phyloP scores from a whole-genome alignment of 2,329 filamentous ascomycete genomes.

The Aspergillus fructus region DNA sequence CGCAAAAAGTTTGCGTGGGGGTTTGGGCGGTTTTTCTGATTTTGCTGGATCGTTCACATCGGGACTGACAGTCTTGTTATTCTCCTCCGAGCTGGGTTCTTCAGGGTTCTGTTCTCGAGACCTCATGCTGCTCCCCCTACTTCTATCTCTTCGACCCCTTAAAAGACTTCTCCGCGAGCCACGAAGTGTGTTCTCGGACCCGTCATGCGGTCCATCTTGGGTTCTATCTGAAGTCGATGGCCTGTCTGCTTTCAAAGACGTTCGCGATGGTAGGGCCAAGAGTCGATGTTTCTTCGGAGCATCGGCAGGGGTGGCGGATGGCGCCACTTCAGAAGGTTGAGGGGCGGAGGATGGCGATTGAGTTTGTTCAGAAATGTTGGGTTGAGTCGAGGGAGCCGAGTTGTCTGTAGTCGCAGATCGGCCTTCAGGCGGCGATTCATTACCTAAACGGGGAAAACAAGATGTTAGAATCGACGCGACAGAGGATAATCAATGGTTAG shows the following conservation, averaged over 20 bases:
- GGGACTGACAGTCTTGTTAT: slow-evolving; percentile 34
- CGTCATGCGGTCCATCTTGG: slow-evolving; percentile 33
- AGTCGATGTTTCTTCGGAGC: slow-evolving; percentile 38
- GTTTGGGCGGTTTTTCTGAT: slow-evolving; percentile 42
- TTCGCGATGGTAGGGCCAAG: slow-evolving; percentile 38
- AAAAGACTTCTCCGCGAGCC: slow-evolving; percentile 67
- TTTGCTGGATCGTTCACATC: slow-evolving; percentile 34
- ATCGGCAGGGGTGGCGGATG: slow-evolving; percentile 20
- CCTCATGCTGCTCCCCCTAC: slow-evolving; percentile 59
- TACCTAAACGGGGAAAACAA: slow-evolving; percentile 21
- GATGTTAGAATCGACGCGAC: slow-evolving; percentile 8
- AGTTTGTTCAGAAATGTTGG: slow-evolving; percentile 15
- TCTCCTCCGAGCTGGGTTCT: slow-evolving; percentile 30
- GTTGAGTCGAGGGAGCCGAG: slow-evolving; percentile 20
- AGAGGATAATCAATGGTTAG: not conserved
- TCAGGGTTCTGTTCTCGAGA: slow-evolving; percentile 39
- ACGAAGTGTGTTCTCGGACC: slow-evolving; percentile 59
- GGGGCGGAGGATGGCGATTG: slow-evolving; percentile 17
- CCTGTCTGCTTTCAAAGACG: slow-evolving; percentile 39
- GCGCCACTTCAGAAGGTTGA: slow-evolving; percentile 16
- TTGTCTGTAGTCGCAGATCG: slow-evolving; percentile 22
- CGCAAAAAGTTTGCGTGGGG: slow-evolving; percentile 42
- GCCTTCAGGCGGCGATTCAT: slow-evolving; percentile 25
- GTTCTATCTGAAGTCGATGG: slow-evolving; percentile 33
- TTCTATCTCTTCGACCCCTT: slow-evolving; percentile 64